These are phyloP conservation scores for Scheffersomyces titani DNA, from an alignment of 1,139 yeast species.

Conservation along the genomic window DNA sequence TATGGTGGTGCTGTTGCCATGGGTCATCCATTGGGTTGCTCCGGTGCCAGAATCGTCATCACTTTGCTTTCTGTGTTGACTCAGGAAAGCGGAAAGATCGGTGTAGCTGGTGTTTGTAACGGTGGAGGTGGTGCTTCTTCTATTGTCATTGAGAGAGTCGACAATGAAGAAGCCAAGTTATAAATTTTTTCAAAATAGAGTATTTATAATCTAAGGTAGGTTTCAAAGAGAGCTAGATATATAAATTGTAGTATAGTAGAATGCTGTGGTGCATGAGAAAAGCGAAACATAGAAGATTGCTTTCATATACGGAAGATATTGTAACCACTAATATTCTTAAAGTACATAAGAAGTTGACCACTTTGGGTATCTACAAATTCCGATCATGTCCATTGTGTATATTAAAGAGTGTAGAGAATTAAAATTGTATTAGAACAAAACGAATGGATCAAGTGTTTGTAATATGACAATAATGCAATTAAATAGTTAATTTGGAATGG, in stretches of 20 bases:
- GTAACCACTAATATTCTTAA: background rate
- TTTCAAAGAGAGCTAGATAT: background rate
- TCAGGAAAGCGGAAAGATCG: constrained; percentile 86
- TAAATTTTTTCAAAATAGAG: constrained; percentile 7
- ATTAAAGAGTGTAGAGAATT: constrained; percentile 1
- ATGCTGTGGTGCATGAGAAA: background rate
- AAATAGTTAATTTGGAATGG: constrained; percentile 12
- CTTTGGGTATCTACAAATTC: background rate
- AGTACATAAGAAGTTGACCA: background rate
- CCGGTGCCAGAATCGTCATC: constrained; percentile 93
- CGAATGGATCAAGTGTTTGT: background rate
- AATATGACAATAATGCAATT: background rate
- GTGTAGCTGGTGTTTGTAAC: constrained; percentile 95
- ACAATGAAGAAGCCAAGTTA: constrained; percentile 22
- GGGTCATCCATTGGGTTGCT: constrained; percentile 97
- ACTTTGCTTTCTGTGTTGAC: constrained; percentile 74
- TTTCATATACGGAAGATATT: no score
- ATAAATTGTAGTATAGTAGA: constrained; percentile 2
- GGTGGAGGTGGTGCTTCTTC: constrained; percentile 99
- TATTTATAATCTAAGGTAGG: background rate
- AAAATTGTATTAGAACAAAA: constrained; percentile 1
- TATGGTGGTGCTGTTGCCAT: constrained; percentile 99
- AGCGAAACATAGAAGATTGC: no score
- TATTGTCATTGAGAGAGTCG: constrained; percentile 61
- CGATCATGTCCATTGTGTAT: background rate